Evolutionary conservation across 2,329 filamentous ascomycete species (phyloP).

Genomic region (Hymenoscyphus albidus): DNA sequence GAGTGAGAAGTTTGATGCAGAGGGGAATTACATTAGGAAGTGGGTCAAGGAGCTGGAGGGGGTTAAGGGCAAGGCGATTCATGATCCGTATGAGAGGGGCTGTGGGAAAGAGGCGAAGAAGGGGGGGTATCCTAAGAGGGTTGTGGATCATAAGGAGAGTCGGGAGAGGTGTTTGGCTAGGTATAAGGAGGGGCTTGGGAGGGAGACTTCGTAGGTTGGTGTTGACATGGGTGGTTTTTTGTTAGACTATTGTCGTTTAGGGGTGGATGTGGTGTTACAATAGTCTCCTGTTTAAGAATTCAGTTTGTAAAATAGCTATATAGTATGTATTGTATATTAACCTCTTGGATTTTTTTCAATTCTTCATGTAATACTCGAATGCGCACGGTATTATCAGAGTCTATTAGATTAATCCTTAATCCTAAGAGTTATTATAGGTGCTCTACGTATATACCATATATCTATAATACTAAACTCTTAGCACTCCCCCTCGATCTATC

Average conservation of each 20-base stretch:
- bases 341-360: no score
- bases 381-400: no score
- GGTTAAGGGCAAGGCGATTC: conserved; percentile 65
- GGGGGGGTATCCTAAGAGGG: conserved; percentile 67
- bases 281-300: no score
- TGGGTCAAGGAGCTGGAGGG: conserved; percentile 74
- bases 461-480: no score
- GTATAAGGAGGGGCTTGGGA: conserved; percentile 58
- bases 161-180: conserved; percentile 63
- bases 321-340: no score
- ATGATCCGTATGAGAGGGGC: conserved; percentile 76
- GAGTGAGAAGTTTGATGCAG: conserved; percentile 78
- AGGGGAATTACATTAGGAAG: conserved; percentile 74
- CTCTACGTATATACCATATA: no score
- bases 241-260: background rate
- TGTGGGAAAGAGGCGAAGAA: conserved; percentile 52
- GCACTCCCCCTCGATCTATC: no score
- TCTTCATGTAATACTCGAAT: no score
- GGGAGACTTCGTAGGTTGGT: conserved; percentile 2
- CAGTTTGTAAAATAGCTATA: no score
- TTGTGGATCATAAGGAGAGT: conserved; percentile 69
- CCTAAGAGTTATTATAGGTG: no score
- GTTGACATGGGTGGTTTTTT: background rate
- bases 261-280: no score
- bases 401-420: no score